Base-by-base conservation (phyloP, 164 flowering plant genomes). In the Vitis rupestris region DNA sequence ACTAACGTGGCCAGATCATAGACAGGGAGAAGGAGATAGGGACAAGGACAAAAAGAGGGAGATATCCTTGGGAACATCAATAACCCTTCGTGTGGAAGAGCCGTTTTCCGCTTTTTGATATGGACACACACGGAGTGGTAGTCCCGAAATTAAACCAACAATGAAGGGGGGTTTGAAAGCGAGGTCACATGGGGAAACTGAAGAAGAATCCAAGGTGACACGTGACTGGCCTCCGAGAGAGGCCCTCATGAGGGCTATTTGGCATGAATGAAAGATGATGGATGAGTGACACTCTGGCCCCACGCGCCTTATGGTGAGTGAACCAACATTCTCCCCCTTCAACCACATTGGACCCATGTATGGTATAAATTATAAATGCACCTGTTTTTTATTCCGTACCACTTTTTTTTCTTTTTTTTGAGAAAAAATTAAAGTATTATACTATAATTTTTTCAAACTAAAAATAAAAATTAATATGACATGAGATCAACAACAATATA, bases 181-280 rank as follows among this genome's bases (percentile, higher is more conserved):
- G 37, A 16, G 44, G 27, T 65, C 82, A 80, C 82, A 76, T 80
- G 82, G 79, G 74, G 64, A 17, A 61, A 29, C 44, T 11, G 58
- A 58, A 53, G 70, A 65, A 64, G 79, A 73, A 70, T 73, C 84
- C 79, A 68, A 78, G 13, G 72, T 62, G 59, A 75, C 84, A 78
- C 84, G 81, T 81, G 84, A 81, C 76, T 68, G 12, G 14, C 68
- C 16, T 4, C 51, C 63, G 13, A 66, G 51, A 30, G 53, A 49
- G 27, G 27, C 17, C 59, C 59, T 47, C 10, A 8, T 16, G 47
- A 52, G 16, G 58, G 29, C 51, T 65, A 4, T 31, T 27, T 7
- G 4, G 30, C 61, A 27, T 19, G 4, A 13, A 11, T 9, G 13
- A 59, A 23, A 19, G 4, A 59, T 59, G 61, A 23, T 59, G 60